These are phyloP conservation scores for Orbilia oligospora DNA, from an alignment of 2,329 filamentous ascomycete species.

Conservation along the genomic window DNA sequence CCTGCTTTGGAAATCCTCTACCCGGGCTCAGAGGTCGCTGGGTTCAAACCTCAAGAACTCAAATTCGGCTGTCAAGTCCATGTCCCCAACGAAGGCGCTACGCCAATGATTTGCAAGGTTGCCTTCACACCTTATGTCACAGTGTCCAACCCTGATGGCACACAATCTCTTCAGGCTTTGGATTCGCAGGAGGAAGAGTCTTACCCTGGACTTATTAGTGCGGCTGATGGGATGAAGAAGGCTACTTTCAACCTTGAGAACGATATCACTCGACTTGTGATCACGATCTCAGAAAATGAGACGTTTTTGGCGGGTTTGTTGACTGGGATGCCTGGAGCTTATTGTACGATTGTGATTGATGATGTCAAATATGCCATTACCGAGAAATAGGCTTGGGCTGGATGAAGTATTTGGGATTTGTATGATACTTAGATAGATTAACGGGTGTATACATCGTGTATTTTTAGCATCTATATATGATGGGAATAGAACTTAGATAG, in stretches of 20 bases:
- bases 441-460: conserved; percentile 1
- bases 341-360: conserved; percentile 24
- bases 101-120: conserved; percentile 15
- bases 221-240: conserved; percentile 15
- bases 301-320: conserved; percentile 7
- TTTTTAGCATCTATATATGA: background rate
- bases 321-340: background rate
- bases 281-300: conserved; percentile 1
- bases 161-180: background rate
- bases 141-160: conserved; percentile 15
- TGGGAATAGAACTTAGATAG: too few relatives aligned
- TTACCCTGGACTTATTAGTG: background rate
- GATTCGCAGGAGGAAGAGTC: conserved; percentile 1
- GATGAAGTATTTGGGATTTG: background rate
- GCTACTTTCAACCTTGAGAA: background rate
- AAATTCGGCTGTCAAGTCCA: conserved; percentile 32
- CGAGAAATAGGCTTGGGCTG: background rate
- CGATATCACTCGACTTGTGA: background rate
- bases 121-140: conserved; percentile 27
- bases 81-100: background rate
- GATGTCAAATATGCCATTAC: conserved; percentile 30
- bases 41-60: conserved; percentile 33
- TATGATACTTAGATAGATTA: background rate
- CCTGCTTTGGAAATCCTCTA: conserved; percentile 25
- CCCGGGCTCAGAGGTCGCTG: background rate